Percentiles rank a stretch among this genome's conserved stretches.
Evolutionary conservation across 805 yeast species (phyloP).

Genomic region (Candida loeiensis): DNA sequence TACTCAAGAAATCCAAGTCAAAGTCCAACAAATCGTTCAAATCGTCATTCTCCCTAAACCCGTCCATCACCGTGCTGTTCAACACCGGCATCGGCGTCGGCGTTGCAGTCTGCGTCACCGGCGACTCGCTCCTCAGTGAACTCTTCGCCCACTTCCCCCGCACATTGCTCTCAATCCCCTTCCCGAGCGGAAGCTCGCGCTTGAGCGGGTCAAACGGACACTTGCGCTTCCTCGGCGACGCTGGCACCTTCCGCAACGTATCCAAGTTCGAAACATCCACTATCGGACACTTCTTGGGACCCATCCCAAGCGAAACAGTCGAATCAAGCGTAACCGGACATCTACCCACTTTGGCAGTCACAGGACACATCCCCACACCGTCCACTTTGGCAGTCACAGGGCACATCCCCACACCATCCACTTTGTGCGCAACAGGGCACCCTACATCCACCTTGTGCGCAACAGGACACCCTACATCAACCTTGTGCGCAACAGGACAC

Average conservation of each 20-base stretch:
- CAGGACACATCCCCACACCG: too few species aligned
- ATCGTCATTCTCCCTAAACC: slow-evolving; percentile 4
- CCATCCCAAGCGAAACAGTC: too few species aligned
- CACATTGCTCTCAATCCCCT: slow-evolving; percentile 19
- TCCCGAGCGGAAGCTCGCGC: slow-evolving; percentile 6
- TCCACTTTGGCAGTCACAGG: too few species aligned
- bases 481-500: neutral
- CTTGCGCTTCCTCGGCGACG: slow-evolving; percentile 17
- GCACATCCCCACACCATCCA: too few species aligned
- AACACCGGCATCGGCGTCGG: neutral
- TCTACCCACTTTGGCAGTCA: too few species aligned
- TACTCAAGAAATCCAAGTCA: slow-evolving; percentile 30
- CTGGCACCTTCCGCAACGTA: slow-evolving; percentile 21
- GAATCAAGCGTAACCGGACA: slow-evolving; percentile 2
- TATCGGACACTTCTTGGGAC: slow-evolving; percentile 6
- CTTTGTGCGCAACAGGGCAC: neutral
- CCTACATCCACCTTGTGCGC: neutral
- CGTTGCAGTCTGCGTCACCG: neutral
- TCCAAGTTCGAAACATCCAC: slow-evolving; percentile 8
- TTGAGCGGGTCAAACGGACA: slow-evolving; percentile 28
- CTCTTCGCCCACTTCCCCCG: slow-evolving; percentile 10
- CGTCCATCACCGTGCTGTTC: neutral
- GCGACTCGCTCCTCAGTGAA: neutral
- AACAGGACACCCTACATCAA: neutral
- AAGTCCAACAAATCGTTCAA: slow-evolving; percentile 17